Evolutionary conservation across 352 stramenopile genomes (phyloP), one percentile per base, ranked within the genome.

Genomic region (Phytophthora pinifolia): DNA sequence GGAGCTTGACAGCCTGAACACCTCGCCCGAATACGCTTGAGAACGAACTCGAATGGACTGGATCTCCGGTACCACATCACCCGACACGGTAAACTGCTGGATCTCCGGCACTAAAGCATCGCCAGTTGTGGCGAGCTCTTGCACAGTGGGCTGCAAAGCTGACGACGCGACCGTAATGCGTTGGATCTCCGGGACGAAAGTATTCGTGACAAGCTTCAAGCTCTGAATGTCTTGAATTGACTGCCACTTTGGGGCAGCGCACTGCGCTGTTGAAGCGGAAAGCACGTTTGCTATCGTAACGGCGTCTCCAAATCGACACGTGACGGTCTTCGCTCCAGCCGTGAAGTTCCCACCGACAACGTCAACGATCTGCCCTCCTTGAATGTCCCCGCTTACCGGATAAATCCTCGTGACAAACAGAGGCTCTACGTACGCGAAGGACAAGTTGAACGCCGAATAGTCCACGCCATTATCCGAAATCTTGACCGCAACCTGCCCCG

Each of bases 261-360:
- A 98, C 10, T 65, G 66, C 10, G 90, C 74, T 30, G 83, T 74
- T 6, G 62, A 69, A 2, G 66, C 15, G 0, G 89, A 94, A 4
- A 96, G 29, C 47, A 89, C 81, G 0, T 46, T 70, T 14, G 82
- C 87, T 64, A 83, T 54, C 0, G 93, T 83, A 9, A 86, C 62
- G 6, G 71, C 67, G 9, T 96, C 78, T 36, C 90, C 93, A 73
- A 98, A 98, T 10, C 86, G 80, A 65, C 93, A 98, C 3, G 66
- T 29, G 8, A 96, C 45, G 4, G 73, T 51, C 14, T 80, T 51
- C 22, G 72, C 72, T 3, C 67, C 70, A 36, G 62, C 59, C 14
- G 52, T 51, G 37, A 94, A 93, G 27, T 73, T 70, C 0, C 74
- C 84, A n/a, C 86, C 86, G 8, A 71, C 62, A 9, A 94, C 39